Conservation (phyloP, 179 eudicot genomes). For the Silene coronaria region DNA sequence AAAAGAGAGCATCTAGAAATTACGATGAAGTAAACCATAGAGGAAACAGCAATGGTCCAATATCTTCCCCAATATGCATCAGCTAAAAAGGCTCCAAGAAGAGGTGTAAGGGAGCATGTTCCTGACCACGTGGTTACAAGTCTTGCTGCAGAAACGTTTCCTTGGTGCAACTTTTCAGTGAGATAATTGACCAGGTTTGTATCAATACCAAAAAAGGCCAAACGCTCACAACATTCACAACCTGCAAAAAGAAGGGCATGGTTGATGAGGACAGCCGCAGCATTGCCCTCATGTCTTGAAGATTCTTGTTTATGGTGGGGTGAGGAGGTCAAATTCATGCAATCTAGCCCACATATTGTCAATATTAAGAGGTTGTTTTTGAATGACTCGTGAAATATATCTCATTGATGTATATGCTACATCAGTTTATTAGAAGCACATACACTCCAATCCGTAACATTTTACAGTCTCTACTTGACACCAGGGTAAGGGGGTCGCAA, state of each 20-base stretch:
- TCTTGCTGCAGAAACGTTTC: conserved; percentile 26
- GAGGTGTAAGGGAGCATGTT: conserved; percentile 30
- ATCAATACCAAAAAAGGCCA: conserved; percentile 29
- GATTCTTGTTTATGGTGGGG: conserved; percentile 9
- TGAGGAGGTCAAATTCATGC: conserved; percentile 14
- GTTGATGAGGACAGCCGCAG: not conserved
- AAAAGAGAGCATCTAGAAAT: not conserved
- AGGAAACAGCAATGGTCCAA: conserved; percentile 29
- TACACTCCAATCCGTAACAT: no score
- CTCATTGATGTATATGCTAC: no score
- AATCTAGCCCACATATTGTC: no score
- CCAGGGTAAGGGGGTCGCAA: no score
- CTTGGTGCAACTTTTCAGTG: conserved; percentile 20
- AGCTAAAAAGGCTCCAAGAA: conserved; percentile 32
- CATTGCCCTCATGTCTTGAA: not conserved
- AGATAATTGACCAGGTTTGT: conserved; percentile 27
- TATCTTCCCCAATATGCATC: conserved; percentile 34
- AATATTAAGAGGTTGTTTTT: not conserved
- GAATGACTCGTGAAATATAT: no score
- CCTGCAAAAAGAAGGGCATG: conserved; percentile 12
- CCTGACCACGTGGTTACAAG: conserved; percentile 27
- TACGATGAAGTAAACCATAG: conserved; percentile 20
- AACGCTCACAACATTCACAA: conserved; percentile 25
- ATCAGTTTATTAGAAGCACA: no score
- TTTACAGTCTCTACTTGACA: no score